These are phyloP conservation scores for Aspergillus brunneoviolaceus DNA, from an alignment of 2,329 filamentous ascomycete species.

Conservation along the genomic window DNA sequence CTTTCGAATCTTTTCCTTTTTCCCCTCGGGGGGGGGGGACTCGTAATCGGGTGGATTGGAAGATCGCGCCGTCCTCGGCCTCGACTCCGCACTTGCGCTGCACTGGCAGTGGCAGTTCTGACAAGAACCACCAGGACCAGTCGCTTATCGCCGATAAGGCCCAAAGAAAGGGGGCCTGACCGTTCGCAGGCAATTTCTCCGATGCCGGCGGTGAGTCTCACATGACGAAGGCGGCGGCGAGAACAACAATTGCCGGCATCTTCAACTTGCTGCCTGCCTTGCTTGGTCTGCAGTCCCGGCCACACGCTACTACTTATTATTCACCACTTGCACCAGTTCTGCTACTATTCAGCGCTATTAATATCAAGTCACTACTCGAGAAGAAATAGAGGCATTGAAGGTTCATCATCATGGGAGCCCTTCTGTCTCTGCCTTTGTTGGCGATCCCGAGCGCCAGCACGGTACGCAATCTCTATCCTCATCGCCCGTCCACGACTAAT, in stretches of 20 bases:
- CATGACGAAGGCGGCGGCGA: conserved; percentile 22
- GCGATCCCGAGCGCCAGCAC: conserved; percentile 83
- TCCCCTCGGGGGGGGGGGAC: not conserved
- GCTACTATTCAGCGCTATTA: not conserved
- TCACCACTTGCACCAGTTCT: not conserved
- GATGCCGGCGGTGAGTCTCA: conserved; percentile 2
- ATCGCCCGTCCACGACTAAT: conserved; percentile 17
- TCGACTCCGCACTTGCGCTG: not conserved
- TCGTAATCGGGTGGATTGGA: not conserved
- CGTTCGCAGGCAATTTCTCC: not conserved
- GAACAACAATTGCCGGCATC: not conserved
- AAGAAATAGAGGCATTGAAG: not conserved
- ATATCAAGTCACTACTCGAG: not conserved
- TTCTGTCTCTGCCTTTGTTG: conserved; percentile 85
- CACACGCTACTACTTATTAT: not conserved
- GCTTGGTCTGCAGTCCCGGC: conserved; percentile 9
- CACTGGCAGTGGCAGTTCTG: not conserved
- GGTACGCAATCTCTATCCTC: conserved; percentile 55
- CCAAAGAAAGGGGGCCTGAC: not conserved
- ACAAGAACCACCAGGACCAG: not conserved
- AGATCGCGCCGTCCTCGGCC: not conserved
- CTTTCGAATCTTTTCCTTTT: no score
- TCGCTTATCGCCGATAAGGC: conserved; percentile 9
- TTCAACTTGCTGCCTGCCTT: conserved; percentile 2
- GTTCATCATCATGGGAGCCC: conserved; percentile 70